Conservation (phyloP, 306 rosid genomes). For the Lathyrus oleraceus region DNA sequence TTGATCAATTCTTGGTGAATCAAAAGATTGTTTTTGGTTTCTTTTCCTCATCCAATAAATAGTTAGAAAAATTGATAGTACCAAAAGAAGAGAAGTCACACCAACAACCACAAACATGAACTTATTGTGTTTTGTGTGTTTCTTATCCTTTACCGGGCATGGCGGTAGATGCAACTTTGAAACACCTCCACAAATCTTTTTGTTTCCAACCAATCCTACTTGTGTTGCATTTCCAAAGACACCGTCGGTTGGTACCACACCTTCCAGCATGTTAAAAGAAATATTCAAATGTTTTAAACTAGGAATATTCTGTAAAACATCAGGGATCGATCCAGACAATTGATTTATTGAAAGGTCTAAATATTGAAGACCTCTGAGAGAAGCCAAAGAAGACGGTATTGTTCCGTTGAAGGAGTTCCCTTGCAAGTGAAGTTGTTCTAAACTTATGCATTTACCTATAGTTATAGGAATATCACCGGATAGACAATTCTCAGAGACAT, state of each 20-base stretch:
- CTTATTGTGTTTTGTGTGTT: neutral
- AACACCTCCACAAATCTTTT: neutral
- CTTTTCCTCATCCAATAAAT: neutral
- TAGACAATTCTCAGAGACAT: conserved; percentile 37
- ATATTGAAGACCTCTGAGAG: conserved; percentile 16
- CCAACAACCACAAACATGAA: neutral
- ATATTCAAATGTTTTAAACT: neutral
- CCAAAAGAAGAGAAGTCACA: neutral
- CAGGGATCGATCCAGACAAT: conserved; percentile 28
- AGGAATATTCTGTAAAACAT: neutral
- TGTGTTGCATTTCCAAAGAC: neutral
- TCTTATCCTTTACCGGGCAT: neutral
- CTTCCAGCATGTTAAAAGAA: neutral
- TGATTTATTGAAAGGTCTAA: conserved; percentile 44
- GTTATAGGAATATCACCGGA: conserved; percentile 39
- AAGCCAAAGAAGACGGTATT: conserved; percentile 36
- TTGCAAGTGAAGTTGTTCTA: conserved; percentile 34
- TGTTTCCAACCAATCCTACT: neutral
- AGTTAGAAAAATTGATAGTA: neutral
- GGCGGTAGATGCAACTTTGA: neutral
- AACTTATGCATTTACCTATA: conserved; percentile 31
- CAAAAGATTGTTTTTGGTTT: neutral
- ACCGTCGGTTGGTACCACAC: neutral
- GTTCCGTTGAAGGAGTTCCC: conserved; percentile 39
- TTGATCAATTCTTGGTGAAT: neutral